A percentile compares a stretch with the other conserved stretches of the same genome.
These are phyloP conservation scores for Daphne laureola DNA, from an alignment of 441 rosid species.

Conservation along the genomic window DNA sequence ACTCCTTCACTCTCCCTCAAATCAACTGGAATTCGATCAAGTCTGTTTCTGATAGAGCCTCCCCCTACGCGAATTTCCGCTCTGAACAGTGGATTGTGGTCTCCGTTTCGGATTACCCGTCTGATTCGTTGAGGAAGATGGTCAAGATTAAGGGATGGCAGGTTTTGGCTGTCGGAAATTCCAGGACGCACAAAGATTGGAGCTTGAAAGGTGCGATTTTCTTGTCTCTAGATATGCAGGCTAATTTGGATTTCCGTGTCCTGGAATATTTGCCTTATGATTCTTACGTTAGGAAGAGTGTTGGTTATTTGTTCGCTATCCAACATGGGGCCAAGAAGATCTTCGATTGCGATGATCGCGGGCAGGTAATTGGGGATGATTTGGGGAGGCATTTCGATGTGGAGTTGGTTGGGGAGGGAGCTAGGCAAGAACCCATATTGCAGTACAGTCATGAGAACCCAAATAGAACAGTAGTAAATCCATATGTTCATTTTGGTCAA, in stretches of 20 bases:
- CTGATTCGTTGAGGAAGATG: slow-evolving; percentile 46
- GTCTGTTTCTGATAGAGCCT: slow-evolving; percentile 40
- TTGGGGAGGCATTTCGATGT: slow-evolving; percentile 81
- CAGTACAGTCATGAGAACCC: slow-evolving; percentile 77
- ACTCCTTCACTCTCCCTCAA: slow-evolving; percentile 42
- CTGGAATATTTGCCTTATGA: slow-evolving; percentile 64
- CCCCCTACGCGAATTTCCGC: slow-evolving; percentile 54
- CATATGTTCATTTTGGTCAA: slow-evolving; percentile 85
- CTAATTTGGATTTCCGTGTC: slow-evolving; percentile 56
- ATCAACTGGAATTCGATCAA: slow-evolving; percentile 58
- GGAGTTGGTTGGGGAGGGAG: slow-evolving; percentile 63
- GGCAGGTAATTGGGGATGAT: slow-evolving; percentile 73
- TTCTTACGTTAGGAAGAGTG: slow-evolving; percentile 72
- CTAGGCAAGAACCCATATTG: slow-evolving; percentile 68
- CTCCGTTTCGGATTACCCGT: slow-evolving; percentile 64
- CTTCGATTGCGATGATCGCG: slow-evolving; percentile 84
- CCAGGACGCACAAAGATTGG: slow-evolving; percentile 75
- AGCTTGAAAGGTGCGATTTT: slow-evolving; percentile 68
- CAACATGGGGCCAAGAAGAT: slow-evolving; percentile 90
- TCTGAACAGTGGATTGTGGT: slow-evolving; percentile 78
- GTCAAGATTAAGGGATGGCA: slow-evolving; percentile 84
- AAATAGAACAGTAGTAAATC: slow-evolving; percentile 71
- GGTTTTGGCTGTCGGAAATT: slow-evolving; percentile 70
- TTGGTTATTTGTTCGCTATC: slow-evolving; percentile 87
- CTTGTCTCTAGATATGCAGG: slow-evolving; percentile 75